Base-by-base conservation (phyloP, 2,329 filamentous ascomycete genomes). In the Fusarium coicis region DNA sequence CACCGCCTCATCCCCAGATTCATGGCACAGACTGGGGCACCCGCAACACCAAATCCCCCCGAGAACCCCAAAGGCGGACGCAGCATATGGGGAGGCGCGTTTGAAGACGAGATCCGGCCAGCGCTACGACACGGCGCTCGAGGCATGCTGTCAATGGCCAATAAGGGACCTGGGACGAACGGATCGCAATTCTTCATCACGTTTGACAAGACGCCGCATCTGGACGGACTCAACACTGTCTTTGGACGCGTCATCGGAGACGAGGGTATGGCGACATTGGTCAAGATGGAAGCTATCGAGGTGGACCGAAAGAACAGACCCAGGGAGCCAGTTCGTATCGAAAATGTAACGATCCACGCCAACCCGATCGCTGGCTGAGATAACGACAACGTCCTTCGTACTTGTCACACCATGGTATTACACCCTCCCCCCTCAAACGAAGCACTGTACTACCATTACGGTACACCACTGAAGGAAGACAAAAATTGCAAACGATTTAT, bases 171-270 rank as follows among this genome's bases (percentile, higher is more conserved):
- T 4, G 87, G 87, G 30, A 93, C 92, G 46, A 95, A 95, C 78
- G 92, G 91, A 21, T 92, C 89, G 54, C 93, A 97, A 80, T 97
- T 96, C 83, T 97, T 95, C 81, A 86, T 96, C 68, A 90, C 91
- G 3, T 92, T 95, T 76, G 92, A 92, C 67, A 90, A 93, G 74
- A 93, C 93, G 32, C 89, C 93, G 42, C 94, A 96, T 83, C 85
- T 97, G 46, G 94, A 96, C 80, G 93, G 93, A 9, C 89, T 94
- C 80, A 96, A 96, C 79, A 95, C 93, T 1, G 91, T 96, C 4
- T 96, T 97, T 82, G 93, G 93, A 16, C 91, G 92, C 80, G 85
- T 96, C 39, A 85, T 92, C 63, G 91, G 88, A 42, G 91, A 92
- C 75, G 90, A 91, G 49, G 87, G 88, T 63, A 77, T 91, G 53